These are phyloP conservation scores for Solanum rostratum DNA, from an alignment of 257 asterid genomes.

Conservation along the genomic window DNA sequence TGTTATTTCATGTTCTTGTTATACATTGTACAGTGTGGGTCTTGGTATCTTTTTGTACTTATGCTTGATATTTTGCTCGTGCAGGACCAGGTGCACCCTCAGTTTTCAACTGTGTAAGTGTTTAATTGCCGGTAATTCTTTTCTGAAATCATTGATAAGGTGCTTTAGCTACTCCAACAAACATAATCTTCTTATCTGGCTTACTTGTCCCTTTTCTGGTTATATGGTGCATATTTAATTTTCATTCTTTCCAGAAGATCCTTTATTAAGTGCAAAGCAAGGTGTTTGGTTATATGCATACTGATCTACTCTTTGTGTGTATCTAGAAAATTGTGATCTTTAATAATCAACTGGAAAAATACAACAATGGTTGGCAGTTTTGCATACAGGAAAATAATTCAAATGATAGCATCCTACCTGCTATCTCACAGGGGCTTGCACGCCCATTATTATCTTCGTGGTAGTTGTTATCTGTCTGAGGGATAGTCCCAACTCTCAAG, in stretches of 20 bases:
- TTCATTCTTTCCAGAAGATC: neutral
- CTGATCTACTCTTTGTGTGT: neutral
- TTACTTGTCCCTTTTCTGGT: neutral
- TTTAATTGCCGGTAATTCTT: neutral
- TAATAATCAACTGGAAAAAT: neutral
- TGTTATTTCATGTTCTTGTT: neutral
- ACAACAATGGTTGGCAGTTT: neutral
- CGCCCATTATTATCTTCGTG: neutral
- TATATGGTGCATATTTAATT: neutral
- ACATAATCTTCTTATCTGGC: neutral
- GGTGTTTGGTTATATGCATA: neutral
- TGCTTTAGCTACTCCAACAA: neutral
- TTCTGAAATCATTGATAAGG: neutral
- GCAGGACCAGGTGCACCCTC: constrained; percentile 98
- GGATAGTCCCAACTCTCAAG: neutral
- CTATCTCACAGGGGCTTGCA: neutral
- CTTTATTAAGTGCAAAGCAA: neutral
- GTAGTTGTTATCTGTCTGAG: neutral
- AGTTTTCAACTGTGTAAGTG: constrained; percentile 75
- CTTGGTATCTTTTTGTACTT: neutral
- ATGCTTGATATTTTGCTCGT: neutral
- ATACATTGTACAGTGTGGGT: neutral
- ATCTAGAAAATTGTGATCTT: neutral
- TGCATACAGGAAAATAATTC: neutral
- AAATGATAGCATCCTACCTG: neutral